Evolutionary conservation across 305 asterid genomes (phyloP).

Genomic region (Solanum hybrid): DNA sequence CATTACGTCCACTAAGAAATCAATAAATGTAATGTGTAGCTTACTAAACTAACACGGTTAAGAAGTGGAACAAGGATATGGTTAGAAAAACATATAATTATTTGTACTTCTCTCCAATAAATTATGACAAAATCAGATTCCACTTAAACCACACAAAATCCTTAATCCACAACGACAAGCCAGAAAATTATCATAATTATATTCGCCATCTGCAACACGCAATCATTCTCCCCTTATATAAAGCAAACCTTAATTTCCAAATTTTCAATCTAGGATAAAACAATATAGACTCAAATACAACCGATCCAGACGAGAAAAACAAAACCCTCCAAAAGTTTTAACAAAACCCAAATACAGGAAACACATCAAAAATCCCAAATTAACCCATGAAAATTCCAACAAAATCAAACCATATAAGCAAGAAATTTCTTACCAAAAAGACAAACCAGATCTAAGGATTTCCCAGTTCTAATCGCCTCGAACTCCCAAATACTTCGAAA

Average conservation of each 20-base stretch:
- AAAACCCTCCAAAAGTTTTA: background rate
- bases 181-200: background rate
- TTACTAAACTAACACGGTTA: background rate
- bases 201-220: background rate
- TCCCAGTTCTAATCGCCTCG: background rate
- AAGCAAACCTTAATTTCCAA: background rate
- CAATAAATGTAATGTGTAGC: background rate
- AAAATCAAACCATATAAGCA: background rate
- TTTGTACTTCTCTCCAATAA: background rate
- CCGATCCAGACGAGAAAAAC: background rate
- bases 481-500: background rate
- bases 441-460: constrained; percentile 7
- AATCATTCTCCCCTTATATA: background rate
- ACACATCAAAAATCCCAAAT: background rate
- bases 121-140: background rate
- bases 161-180: background rate
- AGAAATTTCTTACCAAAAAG: background rate
- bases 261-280: background rate
- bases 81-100: background rate
- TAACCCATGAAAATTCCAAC: background rate
- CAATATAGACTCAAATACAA: background rate
- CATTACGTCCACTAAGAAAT: background rate
- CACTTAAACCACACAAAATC: background rate
- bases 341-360: background rate
- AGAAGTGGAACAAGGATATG: background rate